These are phyloP conservation scores for Phaeosphaeriaceae sp. DNA, from an alignment of 2,329 filamentous ascomycete species.

Conservation along the genomic window DNA sequence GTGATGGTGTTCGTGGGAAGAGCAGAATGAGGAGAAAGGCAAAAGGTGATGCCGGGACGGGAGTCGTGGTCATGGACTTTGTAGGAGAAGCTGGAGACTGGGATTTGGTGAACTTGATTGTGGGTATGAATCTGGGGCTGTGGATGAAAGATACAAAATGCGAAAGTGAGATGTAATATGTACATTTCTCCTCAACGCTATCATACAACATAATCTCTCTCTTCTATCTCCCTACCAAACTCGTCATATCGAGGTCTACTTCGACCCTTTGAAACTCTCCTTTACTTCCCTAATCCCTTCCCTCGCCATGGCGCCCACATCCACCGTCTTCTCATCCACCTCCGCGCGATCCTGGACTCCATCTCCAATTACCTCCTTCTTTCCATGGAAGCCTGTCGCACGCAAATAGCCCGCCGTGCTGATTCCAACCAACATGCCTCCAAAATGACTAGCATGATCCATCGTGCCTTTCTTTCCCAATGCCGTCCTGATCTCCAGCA, in stretches of 20 bases:
- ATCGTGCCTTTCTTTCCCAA: constrained; percentile 13
- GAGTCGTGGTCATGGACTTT: constrained; percentile 92
- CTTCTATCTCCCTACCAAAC: neutral
- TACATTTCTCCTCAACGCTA: constrained; percentile 47
- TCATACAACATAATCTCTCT: constrained; percentile 1
- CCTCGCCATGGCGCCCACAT: constrained; percentile 31
- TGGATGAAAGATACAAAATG: constrained; percentile 10
- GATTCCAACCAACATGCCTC: constrained; percentile 37
- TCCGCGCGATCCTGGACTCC: constrained; percentile 18
- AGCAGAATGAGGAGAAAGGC: constrained; percentile 55
- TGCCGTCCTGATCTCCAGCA: constrained; percentile 31
- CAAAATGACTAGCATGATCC: constrained; percentile 49
- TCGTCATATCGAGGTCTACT: neutral
- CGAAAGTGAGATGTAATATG: neutral
- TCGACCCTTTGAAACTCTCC: constrained; percentile 31
- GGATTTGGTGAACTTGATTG: constrained; percentile 85
- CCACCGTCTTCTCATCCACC: constrained; percentile 26
- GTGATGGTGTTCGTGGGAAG: constrained; percentile 11
- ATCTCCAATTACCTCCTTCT: constrained; percentile 8
- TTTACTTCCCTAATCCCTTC: constrained; percentile 39
- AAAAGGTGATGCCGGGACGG: constrained; percentile 72
- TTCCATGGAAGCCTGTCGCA: constrained; percentile 30
- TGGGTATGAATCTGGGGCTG: constrained; percentile 84
- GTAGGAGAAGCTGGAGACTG: constrained; percentile 87
- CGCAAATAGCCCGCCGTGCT: constrained; percentile 35